Conservation (phyloP, 2,329 filamentous ascomycete species). For the Bipolaris oryzae region DNA sequence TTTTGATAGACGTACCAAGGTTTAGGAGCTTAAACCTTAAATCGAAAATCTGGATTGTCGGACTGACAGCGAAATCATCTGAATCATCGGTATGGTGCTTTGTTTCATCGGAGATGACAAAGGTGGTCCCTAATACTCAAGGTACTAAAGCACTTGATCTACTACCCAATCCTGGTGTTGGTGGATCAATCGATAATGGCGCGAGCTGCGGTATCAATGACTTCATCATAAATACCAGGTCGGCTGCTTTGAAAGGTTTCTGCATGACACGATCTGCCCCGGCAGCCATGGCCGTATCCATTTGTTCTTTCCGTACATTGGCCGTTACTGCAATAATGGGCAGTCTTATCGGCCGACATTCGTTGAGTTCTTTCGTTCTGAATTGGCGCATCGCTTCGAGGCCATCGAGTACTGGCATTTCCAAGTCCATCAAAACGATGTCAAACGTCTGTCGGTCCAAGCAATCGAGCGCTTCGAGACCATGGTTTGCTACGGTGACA, state of each 20-base stretch:
- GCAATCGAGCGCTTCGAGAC: slow-evolving; percentile 44
- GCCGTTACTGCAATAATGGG: slow-evolving; percentile 49
- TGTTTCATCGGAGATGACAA: background rate
- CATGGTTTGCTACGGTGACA: slow-evolving; percentile 44
- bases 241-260: slow-evolving; percentile 45
- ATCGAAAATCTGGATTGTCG: background rate
- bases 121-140: slow-evolving; percentile 22
- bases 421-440: slow-evolving; percentile 57
- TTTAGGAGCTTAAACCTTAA: background rate
- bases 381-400: slow-evolving; percentile 54
- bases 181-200: slow-evolving; percentile 25
- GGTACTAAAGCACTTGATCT: slow-evolving; percentile 23
- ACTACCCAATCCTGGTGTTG: slow-evolving; percentile 18
- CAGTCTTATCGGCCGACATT: slow-evolving; percentile 22
- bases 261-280: slow-evolving; percentile 47
- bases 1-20: background rate
- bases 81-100: background rate
- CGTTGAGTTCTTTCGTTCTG: slow-evolving; percentile 47
- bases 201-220: slow-evolving; percentile 33
- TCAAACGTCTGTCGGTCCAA: slow-evolving; percentile 40
- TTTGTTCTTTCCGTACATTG: slow-evolving; percentile 47
- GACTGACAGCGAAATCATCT: background rate
- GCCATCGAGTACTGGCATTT: slow-evolving; percentile 62
- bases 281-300: slow-evolving; percentile 41
- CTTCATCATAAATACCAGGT: slow-evolving; percentile 46